Percentiles rank a stretch among this genome's conserved stretches.
Evolutionary conservation across 257 asterid species (phyloP).

Genomic region (Solanum pennellii): DNA sequence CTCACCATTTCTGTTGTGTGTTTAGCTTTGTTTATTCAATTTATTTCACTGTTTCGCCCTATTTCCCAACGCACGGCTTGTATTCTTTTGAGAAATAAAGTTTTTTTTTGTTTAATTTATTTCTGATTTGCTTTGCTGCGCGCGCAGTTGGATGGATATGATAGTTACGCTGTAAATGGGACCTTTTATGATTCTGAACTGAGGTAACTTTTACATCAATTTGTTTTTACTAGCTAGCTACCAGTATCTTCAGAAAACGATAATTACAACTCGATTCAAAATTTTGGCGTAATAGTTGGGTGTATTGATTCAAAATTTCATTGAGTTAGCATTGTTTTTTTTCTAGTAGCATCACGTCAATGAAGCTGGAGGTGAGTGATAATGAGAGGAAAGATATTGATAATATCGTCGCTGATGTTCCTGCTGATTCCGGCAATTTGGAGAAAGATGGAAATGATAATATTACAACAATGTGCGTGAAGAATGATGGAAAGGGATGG

Average conservation of each 20-base stretch:
- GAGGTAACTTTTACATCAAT: constrained; percentile 34
- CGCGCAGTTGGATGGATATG: constrained; percentile 29
- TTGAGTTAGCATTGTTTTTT: neutral
- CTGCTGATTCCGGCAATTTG: neutral
- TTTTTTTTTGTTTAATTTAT: neutral
- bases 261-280: constrained; percentile 11
- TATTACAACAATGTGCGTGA: constrained; percentile 13
- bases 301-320: neutral
- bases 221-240: neutral
- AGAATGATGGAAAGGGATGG: constrained; percentile 59
- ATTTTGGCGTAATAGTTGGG: constrained; percentile 21
- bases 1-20: constrained; percentile 9
- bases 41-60: constrained; percentile 9
- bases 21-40: neutral
- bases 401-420: neutral
- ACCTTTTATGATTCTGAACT: constrained; percentile 18
- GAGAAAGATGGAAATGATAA: neutral
- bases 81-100: constrained; percentile 5
- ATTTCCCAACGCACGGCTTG: neutral
- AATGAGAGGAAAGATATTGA: neutral
- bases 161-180: constrained; percentile 12
- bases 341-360: constrained; percentile 6
- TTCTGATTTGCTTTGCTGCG: neutral
- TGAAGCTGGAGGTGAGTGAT: neutral
- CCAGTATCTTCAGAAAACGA: neutral